Conservation (phyloP, 768 basidiomycete genomes). For the Tubosaeta sp. region DNA sequence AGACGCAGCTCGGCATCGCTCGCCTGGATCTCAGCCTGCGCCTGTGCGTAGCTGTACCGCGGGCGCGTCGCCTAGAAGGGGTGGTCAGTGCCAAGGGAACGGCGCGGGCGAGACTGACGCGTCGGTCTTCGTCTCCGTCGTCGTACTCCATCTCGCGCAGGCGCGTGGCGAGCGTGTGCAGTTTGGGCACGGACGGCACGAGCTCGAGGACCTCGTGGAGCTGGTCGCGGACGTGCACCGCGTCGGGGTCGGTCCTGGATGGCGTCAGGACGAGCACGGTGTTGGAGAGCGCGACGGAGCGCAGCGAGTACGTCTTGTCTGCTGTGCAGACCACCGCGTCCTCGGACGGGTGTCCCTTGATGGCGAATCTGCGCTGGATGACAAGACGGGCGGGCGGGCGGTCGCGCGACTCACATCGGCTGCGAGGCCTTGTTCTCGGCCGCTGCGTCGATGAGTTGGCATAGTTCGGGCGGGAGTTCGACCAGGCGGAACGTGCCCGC, state of each 20-base stretch:
- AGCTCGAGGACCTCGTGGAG: conserved; percentile 84
- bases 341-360: conserved; percentile 79
- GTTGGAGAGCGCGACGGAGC: conserved; percentile 88
- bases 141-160: conserved; percentile 69
- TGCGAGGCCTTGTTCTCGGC: conserved; percentile 29
- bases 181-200: conserved; percentile 67
- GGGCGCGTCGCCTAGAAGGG: conserved; percentile 34
- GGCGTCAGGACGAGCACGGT: conserved; percentile 72
- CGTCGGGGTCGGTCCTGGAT: conserved; percentile 31
- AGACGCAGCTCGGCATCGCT: conserved; percentile 68
- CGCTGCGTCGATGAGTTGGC: conserved; percentile 54
- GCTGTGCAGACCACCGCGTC: conserved; percentile 88
- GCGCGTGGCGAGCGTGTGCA: conserved; percentile 60
- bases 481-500: conserved; percentile 61
- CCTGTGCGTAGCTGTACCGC: conserved; percentile 52
- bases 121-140: conserved; percentile 49
- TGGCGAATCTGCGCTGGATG: conserved; percentile 46
- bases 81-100: neutral
- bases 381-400: neutral
- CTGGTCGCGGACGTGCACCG: conserved; percentile 72
- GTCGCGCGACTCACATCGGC: conserved; percentile 22
- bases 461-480: conserved; percentile 70
- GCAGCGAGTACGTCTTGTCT: conserved; percentile 74
- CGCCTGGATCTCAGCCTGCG: conserved; percentile 68
- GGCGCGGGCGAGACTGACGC: conserved; percentile 18